Evolutionary conservation across 2,329 filamentous ascomycete species (phyloP), one percentile per base, ranked within the genome.

Genomic region (Dactylonectria estremocensis): DNA sequence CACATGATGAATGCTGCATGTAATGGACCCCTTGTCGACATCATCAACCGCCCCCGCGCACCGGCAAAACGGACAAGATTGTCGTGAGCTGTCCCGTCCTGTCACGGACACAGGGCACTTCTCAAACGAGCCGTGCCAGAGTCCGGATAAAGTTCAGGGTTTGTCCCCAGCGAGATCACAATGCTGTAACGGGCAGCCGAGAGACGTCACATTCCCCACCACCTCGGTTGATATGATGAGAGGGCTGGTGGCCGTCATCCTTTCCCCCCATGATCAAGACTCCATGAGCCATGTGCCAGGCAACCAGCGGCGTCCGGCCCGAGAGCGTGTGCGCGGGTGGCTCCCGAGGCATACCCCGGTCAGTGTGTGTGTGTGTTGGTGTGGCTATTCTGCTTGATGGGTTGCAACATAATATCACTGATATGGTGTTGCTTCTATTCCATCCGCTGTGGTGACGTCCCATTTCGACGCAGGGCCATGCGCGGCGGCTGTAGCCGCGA

Each of bases 271-370:
- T 61, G 56, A 60, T 60, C 63, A 55, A 45, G 43, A 49, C 56
- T 57, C 55, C 60, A 50, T 65, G 63, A 33, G 49, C 56, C 63
- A 60, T 65, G 56, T 65, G 63, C 46, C 63, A 65, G 56, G 49
- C 53, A 56, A 56, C 49, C 55, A 55, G 49, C 62, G 62, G 62
- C 33, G 45, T 9, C 28, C 63, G 63, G 63, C 31, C 63, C 63
- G 63, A 43, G 33, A 35, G 33, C 31, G 20, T 45, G 20, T 50
- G 18, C 56, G 56, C 45, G 53, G 53, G 22, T 33, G 48, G 22
- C 22, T 64, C 61, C 61, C 61, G 60, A 56, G 16, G 28, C 61
- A 28, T 28, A 24, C n/a, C 33, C 46, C 13, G 18, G 28, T 31
- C 14, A 10, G 18, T 22, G 43, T n/a, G 33, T 31, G 43, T 7